Evolutionary conservation across 352 stramenopile genomes (phyloP).

Genomic region (Phytopythium litorale): DNA sequence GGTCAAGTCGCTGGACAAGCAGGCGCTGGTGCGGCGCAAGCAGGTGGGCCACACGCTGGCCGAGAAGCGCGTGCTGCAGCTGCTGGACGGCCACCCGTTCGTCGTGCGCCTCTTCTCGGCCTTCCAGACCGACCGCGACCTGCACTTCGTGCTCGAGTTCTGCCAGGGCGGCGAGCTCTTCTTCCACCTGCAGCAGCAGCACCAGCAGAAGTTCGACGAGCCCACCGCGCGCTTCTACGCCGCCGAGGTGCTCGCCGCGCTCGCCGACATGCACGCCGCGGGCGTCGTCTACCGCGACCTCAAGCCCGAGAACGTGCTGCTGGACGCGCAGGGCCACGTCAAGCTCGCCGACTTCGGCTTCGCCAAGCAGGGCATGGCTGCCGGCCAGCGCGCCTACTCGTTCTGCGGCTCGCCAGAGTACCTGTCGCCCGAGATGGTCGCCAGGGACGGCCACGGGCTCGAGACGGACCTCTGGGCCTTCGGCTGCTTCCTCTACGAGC

Average conservation of each 20-base stretch:
- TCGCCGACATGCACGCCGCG: slow-evolving; percentile 47
- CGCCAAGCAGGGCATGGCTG: slow-evolving; percentile 62
- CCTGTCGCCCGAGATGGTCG: slow-evolving; percentile 83
- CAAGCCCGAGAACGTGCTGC: slow-evolving; percentile 99
- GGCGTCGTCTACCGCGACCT: slow-evolving; percentile 88
- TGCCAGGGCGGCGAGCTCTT: slow-evolving; percentile 84
- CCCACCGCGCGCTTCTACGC: slow-evolving; percentile 66
- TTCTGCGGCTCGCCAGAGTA: slow-evolving; percentile 86
- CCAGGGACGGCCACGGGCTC: slow-evolving; percentile 61
- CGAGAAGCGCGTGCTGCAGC: slow-evolving; percentile 75
- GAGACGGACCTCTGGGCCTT: slow-evolving; percentile 88
- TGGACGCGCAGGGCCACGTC: slow-evolving; percentile 81
- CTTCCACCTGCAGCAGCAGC: slow-evolving; percentile 80
- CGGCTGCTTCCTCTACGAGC: slow-evolving; percentile 81
- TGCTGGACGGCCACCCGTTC: slow-evolving; percentile 63
- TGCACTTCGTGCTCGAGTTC: slow-evolving; percentile 86
- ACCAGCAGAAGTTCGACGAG: slow-evolving; percentile 66
- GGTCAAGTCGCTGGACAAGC: slow-evolving; percentile 83
- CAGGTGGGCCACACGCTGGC: slow-evolving; percentile 77
- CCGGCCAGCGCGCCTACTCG: slow-evolving; percentile 59
- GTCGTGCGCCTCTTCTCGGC: slow-evolving; percentile 69
- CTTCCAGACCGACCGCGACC: slow-evolving; percentile 72
- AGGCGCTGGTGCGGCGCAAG: slow-evolving; percentile 64
- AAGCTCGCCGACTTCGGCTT: slow-evolving; percentile 86
- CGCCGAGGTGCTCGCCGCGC: slow-evolving; percentile 62